These are phyloP conservation scores for Chytriomyces hyalinus DNA, from an alignment of 192 early-diverging fungal species.

Conservation along the genomic window DNA sequence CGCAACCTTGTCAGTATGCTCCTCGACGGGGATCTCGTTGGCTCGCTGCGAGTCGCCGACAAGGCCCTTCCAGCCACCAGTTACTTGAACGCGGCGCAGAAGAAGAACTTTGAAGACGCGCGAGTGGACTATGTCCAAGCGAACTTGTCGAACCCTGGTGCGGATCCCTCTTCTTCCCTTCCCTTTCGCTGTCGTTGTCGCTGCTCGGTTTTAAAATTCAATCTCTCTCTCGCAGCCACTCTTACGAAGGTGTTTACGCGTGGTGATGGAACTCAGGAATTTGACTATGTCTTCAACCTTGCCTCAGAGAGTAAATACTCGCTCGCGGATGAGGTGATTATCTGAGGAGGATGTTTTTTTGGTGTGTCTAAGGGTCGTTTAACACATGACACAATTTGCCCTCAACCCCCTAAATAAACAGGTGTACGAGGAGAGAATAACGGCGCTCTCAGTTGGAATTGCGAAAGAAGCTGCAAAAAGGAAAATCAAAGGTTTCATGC, in stretches of 20 bases:
- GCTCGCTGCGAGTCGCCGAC: conserved; percentile 74
- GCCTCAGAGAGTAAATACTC: conserved; percentile 96
- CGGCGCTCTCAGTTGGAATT: conserved; percentile 72
- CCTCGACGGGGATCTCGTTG: conserved; percentile 68
- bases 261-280: conserved; percentile 65
- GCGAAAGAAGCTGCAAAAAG: conserved; percentile 83
- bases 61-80: conserved; percentile 83
- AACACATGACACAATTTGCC: neutral
- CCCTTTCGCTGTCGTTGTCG: neutral
- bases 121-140: conserved; percentile 80
- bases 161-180: conserved; percentile 11
- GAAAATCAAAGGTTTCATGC: conserved; percentile 76
- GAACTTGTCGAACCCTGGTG: conserved; percentile 77
- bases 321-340: conserved; percentile 72
- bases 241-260: conserved; percentile 74
- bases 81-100: conserved; percentile 67
- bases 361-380: neutral
- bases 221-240: conserved; percentile 55
- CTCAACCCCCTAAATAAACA: conserved; percentile 20
- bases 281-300: conserved; percentile 94
- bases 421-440: conserved; percentile 84
- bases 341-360: neutral
- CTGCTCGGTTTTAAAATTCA: neutral
- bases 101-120: conserved; percentile 67
- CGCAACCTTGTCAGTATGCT: conserved; percentile 77